Evolutionary conservation across 306 rosid species (phyloP), one percentile per base, ranked within the genome.

Genomic region (Prunus davidiana): DNA sequence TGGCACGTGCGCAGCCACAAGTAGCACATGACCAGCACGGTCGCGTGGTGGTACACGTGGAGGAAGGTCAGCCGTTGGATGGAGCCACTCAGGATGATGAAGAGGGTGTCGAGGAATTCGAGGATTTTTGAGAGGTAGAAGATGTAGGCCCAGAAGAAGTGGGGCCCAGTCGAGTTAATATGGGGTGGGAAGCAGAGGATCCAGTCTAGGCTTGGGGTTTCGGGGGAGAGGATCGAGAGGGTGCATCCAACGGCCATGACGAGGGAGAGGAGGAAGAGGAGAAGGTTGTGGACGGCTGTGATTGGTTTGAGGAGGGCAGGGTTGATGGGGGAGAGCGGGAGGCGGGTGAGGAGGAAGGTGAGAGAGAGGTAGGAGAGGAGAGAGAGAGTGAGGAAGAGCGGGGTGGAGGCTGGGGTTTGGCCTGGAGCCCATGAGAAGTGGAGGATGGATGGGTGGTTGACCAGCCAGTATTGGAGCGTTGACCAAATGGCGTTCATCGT

Each of bases 31-130:
- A 91, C n/a, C 6, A 86, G 71, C 2, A 90, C 98, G 57, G 93
- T 89, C 0, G 96, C 70, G 70, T 93, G 97, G 83, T 93, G 97
- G 89, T 85, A 91, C 5, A 93, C 91, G 90, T 93, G 97, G 90
- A 91, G 98, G 81, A 93, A 91, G 0, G 97, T 72, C 70, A 91
- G 92, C 14, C 98, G 90, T 56, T 60, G 41, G 76, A 62, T 55
- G 38, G 93, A 87, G 13, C 88, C 81, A 0, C 83, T 82, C n/a
- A 88, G 86, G 30, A 93, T 27, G 84, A 93, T 90, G 85, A 87
- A 72, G 18, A 93, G 91, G 30, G 98, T 93, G 80, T 91, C 97
- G 0, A 90, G 2, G 74, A 93, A 77, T 76, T 93, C 98, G 0
- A 89, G 87, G 46, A 87, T 7, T 67, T 93, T 93, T 55, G 97